These are phyloP conservation scores for Yamagishiella unicocca DNA, from an alignment of 139 green algal genomes.

Conservation along the genomic window DNA sequence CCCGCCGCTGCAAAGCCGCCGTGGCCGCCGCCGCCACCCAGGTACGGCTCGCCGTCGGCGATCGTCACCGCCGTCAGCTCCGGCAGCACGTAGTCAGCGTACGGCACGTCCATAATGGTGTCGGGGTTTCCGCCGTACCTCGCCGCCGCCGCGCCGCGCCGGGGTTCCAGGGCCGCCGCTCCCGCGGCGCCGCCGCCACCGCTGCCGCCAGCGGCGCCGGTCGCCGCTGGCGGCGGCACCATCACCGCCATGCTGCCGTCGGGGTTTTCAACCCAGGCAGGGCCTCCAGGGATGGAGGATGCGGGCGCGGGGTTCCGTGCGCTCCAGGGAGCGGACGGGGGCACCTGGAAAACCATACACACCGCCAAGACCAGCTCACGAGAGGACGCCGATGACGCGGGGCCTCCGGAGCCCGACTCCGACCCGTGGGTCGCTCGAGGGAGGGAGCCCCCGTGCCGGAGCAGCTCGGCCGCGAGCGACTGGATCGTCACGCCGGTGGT, in stretches of 20 bases:
- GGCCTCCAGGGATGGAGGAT: background rate
- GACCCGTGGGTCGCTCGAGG: no score
- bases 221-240: constrained; percentile 3
- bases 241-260: constrained; percentile 44
- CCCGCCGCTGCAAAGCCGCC: no score
- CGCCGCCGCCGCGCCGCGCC: no score
- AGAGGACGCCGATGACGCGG: background rate
- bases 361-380: background rate
- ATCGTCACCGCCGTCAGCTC: background rate
- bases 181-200: background rate
- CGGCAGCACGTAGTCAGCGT: constrained; percentile 4
- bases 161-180: background rate
- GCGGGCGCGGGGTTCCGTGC: constrained; percentile 1
- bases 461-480: constrained; percentile 1
- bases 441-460: background rate
- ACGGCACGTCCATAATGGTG: constrained; percentile 4
- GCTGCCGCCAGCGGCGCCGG: background rate
- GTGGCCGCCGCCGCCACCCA: no score
- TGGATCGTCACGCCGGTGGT: background rate
- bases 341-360: constrained; percentile 7
- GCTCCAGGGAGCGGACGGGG: background rate
- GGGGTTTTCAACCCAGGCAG: constrained; percentile 44
- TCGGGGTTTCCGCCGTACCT: background rate
- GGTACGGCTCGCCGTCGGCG: background rate
- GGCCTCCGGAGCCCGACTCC: no score